These are phyloP conservation scores for Brettanomyces naardenensis DNA, from an alignment of 805 yeast species.

Conservation along the genomic window DNA sequence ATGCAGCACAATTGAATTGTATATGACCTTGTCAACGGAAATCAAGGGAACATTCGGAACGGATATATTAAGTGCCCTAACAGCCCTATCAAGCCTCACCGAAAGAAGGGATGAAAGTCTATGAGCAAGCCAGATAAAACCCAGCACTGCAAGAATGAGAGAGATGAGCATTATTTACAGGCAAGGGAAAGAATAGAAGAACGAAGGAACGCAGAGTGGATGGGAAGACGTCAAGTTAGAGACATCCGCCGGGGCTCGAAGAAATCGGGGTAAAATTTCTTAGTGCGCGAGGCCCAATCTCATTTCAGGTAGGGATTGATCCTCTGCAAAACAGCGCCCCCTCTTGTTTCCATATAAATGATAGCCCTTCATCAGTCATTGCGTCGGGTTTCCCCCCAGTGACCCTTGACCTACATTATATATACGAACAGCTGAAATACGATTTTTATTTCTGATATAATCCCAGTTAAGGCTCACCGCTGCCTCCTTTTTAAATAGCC, in stretches of 20 bases:
- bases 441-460: too few relatives aligned
- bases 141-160: constrained; percentile 15
- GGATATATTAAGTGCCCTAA: constrained; percentile 39
- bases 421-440: too few relatives aligned
- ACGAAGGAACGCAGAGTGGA: not conserved
- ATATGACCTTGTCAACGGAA: constrained; percentile 46
- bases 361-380: too few relatives aligned
- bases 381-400: too few relatives aligned
- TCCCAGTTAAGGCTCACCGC: not conserved
- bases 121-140: constrained; percentile 23
- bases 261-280: too few relatives aligned
- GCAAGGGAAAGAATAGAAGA: not conserved
- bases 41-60: constrained; percentile 50
- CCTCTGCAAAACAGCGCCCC: too few relatives aligned
- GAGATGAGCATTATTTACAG: constrained; percentile 11
- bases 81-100: constrained; percentile 39
- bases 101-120: constrained; percentile 21
- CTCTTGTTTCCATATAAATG: too few relatives aligned
- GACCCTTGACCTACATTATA: too few relatives aligned
- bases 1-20: constrained; percentile 39
- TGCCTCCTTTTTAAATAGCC: not conserved
- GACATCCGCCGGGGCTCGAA: too few relatives aligned
- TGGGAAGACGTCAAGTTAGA: too few relatives aligned
- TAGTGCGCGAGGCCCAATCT: too few relatives aligned
- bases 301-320: too few relatives aligned